Evolutionary conservation across 495 filamentous ascomycete genomes (phyloP).

Genomic region (Rostrohypoxylon terebratum): DNA sequence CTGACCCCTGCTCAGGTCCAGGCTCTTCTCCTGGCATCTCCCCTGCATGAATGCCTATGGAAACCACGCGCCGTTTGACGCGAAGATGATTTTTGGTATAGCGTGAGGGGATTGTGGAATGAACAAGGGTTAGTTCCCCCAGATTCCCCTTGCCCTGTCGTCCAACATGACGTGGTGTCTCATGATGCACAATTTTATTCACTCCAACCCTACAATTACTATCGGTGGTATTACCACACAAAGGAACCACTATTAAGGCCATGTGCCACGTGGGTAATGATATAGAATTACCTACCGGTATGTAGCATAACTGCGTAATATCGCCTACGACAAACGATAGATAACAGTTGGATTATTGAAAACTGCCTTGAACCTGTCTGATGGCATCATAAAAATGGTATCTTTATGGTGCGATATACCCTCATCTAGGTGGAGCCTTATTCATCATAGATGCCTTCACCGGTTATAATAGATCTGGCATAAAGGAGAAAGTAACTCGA

Average conservation of each 20-base stretch:
- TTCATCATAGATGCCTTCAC: background rate
- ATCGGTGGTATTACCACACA: background rate
- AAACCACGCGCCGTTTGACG: slow-evolving; percentile 14
- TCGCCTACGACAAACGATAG: background rate
- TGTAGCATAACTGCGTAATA: background rate
- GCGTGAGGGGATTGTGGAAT: slow-evolving; percentile 26
- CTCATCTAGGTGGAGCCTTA: background rate
- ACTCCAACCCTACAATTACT: background rate
- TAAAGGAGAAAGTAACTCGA: background rate
- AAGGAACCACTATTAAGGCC: background rate
- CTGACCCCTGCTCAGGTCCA: background rate
- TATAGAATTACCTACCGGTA: no score
- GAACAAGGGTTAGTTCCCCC: slow-evolving; percentile 9
- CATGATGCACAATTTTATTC: background rate
- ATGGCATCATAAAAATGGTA: background rate
- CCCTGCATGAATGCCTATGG: slow-evolving; percentile 21
- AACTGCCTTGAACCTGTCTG: background rate
- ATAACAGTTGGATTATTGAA: background rate
- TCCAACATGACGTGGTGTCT: background rate
- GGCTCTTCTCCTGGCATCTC: slow-evolving; percentile 3
- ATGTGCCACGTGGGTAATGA: background rate
- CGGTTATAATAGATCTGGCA: background rate
- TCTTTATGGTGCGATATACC: background rate
- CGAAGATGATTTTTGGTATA: slow-evolving; percentile 12
- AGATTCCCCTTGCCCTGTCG: background rate